These are phyloP conservation scores for Haplographium delicatum DNA, from an alignment of 495 filamentous ascomycete species.

Conservation along the genomic window DNA sequence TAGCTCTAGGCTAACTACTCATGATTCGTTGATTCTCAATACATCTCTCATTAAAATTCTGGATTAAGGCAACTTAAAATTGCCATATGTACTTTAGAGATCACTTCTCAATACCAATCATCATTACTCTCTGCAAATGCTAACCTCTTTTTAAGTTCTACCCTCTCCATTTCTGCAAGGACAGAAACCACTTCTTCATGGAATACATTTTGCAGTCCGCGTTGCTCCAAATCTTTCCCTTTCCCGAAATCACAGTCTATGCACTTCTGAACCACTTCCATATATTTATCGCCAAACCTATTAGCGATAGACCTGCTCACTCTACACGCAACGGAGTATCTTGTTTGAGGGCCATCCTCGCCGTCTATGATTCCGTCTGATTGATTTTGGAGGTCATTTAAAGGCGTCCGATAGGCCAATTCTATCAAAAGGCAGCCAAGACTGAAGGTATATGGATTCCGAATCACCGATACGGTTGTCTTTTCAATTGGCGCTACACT, in stretches of 20 bases:
- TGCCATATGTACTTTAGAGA: no score
- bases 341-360: neutral
- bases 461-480: neutral
- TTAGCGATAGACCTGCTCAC: neutral
- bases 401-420: neutral
- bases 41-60: no score
- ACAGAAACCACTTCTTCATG: neutral
- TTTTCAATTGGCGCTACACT: neutral
- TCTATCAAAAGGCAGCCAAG: neutral
- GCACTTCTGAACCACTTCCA: neutral
- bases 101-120: no score
- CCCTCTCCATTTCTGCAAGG: neutral
- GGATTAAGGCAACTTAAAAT: no score
- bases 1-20: no score
- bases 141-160: no score
- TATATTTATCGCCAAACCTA: neutral
- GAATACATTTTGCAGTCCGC: neutral
- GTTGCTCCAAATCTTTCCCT: neutral
- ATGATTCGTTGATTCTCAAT: no score
- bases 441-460: conserved; percentile 3
- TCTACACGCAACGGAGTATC: neutral
- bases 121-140: no score
- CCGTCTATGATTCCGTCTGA: neutral
- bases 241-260: neutral
- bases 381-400: neutral